phyloP scores from a whole-genome alignment of 2,329 filamentous ascomycete genomes.

The Epichloe sibirici region DNA sequence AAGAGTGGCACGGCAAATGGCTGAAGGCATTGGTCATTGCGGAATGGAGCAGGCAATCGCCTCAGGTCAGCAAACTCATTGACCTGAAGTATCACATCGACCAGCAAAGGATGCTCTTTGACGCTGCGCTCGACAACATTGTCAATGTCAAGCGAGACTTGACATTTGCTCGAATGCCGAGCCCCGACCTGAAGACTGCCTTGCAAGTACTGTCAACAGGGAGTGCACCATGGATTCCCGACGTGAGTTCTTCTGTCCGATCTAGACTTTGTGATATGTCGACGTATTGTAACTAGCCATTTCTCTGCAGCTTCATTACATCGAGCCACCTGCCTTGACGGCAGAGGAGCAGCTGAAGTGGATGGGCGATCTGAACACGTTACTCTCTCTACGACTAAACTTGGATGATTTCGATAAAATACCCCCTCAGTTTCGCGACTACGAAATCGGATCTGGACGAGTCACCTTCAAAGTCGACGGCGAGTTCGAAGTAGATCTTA shows the following conservation, averaged over 20 bases:
- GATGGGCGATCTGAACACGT: conserved; percentile 70
- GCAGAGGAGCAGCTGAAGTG: conserved; percentile 61
- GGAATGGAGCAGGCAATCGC: conserved; percentile 74
- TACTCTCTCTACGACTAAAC: conserved; percentile 72
- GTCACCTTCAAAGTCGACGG: conserved; percentile 73
- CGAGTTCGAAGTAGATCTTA: conserved; percentile 90
- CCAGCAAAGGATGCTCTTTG: conserved; percentile 47
- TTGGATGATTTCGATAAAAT: conserved; percentile 67
- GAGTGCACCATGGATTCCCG: conserved; percentile 65
- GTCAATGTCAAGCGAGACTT: conserved; percentile 64
- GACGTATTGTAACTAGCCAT: conserved; percentile 18
- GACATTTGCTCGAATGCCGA: conserved; percentile 62
- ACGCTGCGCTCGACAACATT: conserved; percentile 47
- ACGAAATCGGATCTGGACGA: conserved; percentile 70
- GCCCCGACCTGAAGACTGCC: conserved; percentile 84
- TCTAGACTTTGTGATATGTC: background rate
- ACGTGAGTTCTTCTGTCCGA: conserved; percentile 36
- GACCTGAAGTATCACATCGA: conserved; percentile 71
- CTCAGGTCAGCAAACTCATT: conserved; percentile 74
- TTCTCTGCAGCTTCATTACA: conserved; percentile 52
- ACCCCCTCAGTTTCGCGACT: conserved; percentile 65
- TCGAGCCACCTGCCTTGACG: conserved; percentile 59
- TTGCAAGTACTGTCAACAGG: conserved; percentile 73
- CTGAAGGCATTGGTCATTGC: conserved; percentile 85
- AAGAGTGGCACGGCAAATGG: conserved; percentile 73